Evolutionary conservation across 129 eudicot species (phyloP), one percentile per base, ranked within the genome.

Genomic region (Heracleum sosnowskyi): DNA sequence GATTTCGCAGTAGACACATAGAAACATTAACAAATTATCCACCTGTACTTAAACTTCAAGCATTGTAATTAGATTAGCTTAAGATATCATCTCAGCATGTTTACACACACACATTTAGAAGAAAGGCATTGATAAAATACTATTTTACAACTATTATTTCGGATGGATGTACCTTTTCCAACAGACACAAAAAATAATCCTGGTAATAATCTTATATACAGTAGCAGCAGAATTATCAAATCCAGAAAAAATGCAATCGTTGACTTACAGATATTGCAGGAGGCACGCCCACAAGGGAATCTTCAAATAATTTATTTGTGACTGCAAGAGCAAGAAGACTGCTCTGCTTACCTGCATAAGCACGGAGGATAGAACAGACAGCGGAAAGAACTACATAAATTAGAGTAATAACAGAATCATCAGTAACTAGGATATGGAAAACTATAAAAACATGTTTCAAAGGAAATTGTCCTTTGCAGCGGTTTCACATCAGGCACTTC

Each of bases 321-420:
- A 91, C 91, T 63, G 98, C 97, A 80, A 95, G 97, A 37, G 96
- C 98, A 82, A 95, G 73, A 86, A 95, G 93, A 87, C 98, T 95
- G 88, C 98, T 95, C 80, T 95, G 98, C 98, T 91, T 95, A 73
- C 98, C 98, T 94, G 42, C 68, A 76, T 24, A 41, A 36, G 69
- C 18, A 26, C 60, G 45, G 16, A 28, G 79, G 51, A 57, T n/a
- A n/a, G 31, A 31, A 78, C 37, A 46, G 49, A 18, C 47, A 62
- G 3, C 12, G 12, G 73, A 15, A 16, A 33, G 77, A 16, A 17
- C 44, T n/a, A n/a, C n/a, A n/a, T 40, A 77, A 75, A 74, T 12
- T 39, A 22, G 10, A 60, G 76, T 24, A 64, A 37, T 63, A 11
- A 79, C 60, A 40, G 40, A 37, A 35, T 39, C 26, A 44, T 84